Evolutionary conservation across 441 rosid species (phyloP).

Genomic region (Pelargonium myrrhifolium): DNA sequence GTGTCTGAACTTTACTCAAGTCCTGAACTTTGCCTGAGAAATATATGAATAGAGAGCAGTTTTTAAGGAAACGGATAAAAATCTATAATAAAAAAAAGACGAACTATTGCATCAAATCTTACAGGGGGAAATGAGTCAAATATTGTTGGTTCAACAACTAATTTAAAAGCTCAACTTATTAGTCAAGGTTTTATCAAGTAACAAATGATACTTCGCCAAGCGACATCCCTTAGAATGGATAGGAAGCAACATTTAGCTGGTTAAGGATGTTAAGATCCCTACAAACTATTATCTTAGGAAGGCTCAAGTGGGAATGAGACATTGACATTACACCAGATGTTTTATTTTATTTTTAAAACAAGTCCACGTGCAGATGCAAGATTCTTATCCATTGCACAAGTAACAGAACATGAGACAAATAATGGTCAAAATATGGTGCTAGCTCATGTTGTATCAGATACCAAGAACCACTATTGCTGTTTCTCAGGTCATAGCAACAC

Average conservation of each 20-base stretch:
- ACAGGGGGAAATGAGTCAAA: background rate
- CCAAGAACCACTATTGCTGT: too few relatives aligned
- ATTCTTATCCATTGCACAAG: too few relatives aligned
- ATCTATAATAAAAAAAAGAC: background rate
- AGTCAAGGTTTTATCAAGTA: background rate
- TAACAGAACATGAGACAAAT: too few relatives aligned
- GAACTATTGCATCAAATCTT: background rate
- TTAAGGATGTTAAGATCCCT: background rate
- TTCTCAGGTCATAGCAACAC: too few relatives aligned
- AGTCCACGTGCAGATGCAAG: too few relatives aligned
- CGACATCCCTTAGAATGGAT: background rate
- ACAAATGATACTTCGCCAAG: background rate
- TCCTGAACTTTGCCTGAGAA: constrained; percentile 77
- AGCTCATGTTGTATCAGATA: too few relatives aligned
- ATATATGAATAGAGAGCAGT: background rate
- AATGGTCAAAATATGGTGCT: too few relatives aligned
- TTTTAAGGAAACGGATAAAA: background rate
- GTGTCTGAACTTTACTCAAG: constrained; percentile 79
- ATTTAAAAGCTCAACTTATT: background rate
- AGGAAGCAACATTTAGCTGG: background rate
- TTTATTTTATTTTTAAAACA: too few relatives aligned
- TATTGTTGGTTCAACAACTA: background rate
- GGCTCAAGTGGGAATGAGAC: background rate
- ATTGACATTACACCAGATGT: background rate
- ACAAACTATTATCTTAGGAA: too few relatives aligned